These are phyloP conservation scores for Ceriops zippeliana DNA, from an alignment of 345 rosid species.

Conservation along the genomic window DNA sequence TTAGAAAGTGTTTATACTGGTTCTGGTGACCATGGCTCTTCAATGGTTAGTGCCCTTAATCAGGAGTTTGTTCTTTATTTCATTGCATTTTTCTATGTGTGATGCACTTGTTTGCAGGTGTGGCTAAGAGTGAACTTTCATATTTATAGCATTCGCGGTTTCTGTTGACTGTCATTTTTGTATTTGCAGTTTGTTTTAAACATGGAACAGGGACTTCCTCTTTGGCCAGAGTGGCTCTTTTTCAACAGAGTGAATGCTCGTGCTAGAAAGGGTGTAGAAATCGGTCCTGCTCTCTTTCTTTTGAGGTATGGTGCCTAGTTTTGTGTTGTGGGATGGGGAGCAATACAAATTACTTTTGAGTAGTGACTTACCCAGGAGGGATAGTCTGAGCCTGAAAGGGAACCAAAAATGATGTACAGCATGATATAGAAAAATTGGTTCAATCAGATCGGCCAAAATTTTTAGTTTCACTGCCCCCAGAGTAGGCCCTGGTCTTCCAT, in stretches of 20 bases:
- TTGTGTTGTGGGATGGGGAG: background rate
- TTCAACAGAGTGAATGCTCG: conserved; percentile 86
- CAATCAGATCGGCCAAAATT: too few relatives aligned
- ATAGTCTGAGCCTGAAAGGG: background rate
- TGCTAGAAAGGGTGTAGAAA: conserved; percentile 67
- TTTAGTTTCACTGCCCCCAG: too few relatives aligned
- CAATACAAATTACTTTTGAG: background rate
- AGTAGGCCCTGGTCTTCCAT: too few relatives aligned
- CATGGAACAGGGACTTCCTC: conserved; percentile 93
- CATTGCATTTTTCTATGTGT: background rate
- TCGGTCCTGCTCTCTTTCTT: conserved; percentile 74
- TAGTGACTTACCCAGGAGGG: background rate
- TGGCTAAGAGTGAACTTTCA: background rate
- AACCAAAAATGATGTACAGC: too few relatives aligned
- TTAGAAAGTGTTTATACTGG: conserved; percentile 83
- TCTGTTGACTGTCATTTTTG: conserved; percentile 15
- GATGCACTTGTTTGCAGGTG: too few relatives aligned
- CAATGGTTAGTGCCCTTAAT: conserved; percentile 58
- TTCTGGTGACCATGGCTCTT: conserved; percentile 86
- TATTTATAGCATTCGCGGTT: conserved; percentile 1
- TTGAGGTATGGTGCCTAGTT: conserved; percentile 43
- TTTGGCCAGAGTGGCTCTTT: conserved; percentile 77
- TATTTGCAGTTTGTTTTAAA: conserved; percentile 67
- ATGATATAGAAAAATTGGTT: too few relatives aligned
- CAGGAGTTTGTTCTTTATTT: background rate